These are phyloP conservation scores for Picea glauca DNA, from an alignment of 75 land plant genomes.

Conservation along the genomic window DNA sequence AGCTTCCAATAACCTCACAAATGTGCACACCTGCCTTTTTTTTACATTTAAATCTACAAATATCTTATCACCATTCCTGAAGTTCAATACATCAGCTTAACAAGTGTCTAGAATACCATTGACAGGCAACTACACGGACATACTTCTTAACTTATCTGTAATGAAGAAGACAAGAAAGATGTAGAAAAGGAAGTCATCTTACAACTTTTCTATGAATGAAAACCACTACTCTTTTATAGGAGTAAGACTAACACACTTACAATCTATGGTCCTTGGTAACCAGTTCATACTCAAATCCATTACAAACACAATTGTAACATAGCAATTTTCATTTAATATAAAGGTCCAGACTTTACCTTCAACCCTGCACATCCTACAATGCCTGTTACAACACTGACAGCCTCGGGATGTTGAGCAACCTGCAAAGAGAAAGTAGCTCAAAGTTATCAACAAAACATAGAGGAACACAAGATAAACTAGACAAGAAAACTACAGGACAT, in stretches of 20 bases:
- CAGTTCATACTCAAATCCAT: background rate
- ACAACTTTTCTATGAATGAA: background rate
- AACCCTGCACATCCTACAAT: conserved; percentile 98
- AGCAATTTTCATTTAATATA: background rate
- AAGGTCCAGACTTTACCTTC: conserved; percentile 50
- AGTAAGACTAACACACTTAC: background rate
- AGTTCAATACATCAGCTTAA: background rate
- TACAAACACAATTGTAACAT: background rate
- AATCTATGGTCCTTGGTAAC: background rate
- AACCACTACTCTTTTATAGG: background rate
- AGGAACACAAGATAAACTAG: background rate
- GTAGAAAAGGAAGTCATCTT: background rate
- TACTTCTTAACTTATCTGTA: background rate
- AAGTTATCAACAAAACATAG: background rate
- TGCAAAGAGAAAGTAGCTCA: conserved; percentile 12
- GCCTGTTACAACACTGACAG: conserved; percentile 92
- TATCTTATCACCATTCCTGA: background rate
- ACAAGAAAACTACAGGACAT: conserved; percentile 7
- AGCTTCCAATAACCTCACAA: background rate
- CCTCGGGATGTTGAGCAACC: conserved; percentile 98
- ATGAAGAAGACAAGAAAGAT: background rate
- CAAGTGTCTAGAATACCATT: background rate
- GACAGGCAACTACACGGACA: background rate
- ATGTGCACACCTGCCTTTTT: background rate
- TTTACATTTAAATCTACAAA: background rate